Conservation (phyloP, 495 filamentous ascomycete genomes). For the Aspergillus haitiensis region DNA sequence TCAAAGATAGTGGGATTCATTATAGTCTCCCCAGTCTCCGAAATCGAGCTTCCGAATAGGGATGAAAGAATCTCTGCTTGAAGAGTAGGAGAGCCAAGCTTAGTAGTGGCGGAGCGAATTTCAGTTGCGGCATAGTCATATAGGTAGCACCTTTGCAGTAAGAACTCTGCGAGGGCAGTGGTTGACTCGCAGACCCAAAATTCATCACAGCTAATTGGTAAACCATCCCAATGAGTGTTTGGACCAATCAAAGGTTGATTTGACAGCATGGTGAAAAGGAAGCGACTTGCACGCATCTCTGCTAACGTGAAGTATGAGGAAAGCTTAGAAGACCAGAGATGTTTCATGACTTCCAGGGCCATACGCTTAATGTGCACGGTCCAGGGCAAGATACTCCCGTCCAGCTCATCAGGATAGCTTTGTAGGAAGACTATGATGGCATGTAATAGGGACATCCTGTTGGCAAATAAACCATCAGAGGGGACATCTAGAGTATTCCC, state of each 20-base stretch:
- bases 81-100: conserved; percentile 67
- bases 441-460: conserved; percentile 77
- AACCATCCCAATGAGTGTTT: conserved; percentile 67
- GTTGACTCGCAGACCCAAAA: conserved; percentile 67
- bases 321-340: conserved; percentile 82
- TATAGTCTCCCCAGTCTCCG: conserved; percentile 61
- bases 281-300: conserved; percentile 73
- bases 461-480: conserved; percentile 61
- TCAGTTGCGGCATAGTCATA: conserved; percentile 84
- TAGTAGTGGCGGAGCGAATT: conserved; percentile 66
- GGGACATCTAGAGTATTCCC: conserved; percentile 64
- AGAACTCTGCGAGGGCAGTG: conserved; percentile 66
- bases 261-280: conserved; percentile 68
- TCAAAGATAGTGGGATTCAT: conserved; percentile 79
- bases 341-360: conserved; percentile 72
- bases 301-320: conserved; percentile 69
- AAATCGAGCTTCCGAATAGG: conserved; percentile 69
- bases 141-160: conserved; percentile 68
- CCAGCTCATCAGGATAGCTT: conserved; percentile 58
- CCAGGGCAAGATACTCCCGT: conserved; percentile 67
- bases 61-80: conserved; percentile 77
- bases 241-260: conserved; percentile 63
- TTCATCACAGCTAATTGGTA: conserved; percentile 51
- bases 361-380: conserved; percentile 69
- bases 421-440: conserved; percentile 66